Percentiles rank a stretch among this genome's conserved stretches.
Evolutionary conservation across 148 eudicot genomes (phyloP).

Genomic region (Amaranthus hypochondriacus): DNA sequence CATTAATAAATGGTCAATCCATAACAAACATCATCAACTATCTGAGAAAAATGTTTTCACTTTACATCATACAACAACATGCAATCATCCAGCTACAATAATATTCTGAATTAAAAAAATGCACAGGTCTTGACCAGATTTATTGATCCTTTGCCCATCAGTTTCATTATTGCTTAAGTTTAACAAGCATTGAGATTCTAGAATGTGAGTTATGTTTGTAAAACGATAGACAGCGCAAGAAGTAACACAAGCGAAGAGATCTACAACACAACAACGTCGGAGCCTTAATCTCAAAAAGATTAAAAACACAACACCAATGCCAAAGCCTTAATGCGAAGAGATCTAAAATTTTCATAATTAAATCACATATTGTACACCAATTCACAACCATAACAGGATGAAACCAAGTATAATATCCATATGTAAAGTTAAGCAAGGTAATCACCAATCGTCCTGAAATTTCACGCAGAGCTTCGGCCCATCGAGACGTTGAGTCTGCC

Average conservation of each 20-base stretch:
- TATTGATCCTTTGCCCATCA: too few species aligned
- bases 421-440: slow-evolving; percentile 6
- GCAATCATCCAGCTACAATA: neutral
- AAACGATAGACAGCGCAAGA: neutral
- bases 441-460: slow-evolving; percentile 97
- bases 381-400: neutral
- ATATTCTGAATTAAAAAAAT: too few species aligned
- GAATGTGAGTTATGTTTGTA: neutral
- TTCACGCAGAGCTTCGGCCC: slow-evolving; percentile 99
- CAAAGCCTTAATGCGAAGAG: neutral
- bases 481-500: slow-evolving; percentile 99
- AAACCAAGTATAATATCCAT: neutral
- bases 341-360: neutral
- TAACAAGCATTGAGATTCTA: neutral
- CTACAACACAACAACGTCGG: too few species aligned
- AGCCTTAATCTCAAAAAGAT: too few species aligned
- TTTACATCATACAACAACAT: neutral
- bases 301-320: too few species aligned
- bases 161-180: neutral
- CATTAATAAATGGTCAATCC: neutral
- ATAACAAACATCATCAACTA: neutral
- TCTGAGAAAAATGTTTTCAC: neutral
- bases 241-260: neutral
- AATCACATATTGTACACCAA: neutral
- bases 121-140: too few species aligned